phyloP scores from a whole-genome alignment of 139 green algal genomes.

The Coelastrella sp. region DNA sequence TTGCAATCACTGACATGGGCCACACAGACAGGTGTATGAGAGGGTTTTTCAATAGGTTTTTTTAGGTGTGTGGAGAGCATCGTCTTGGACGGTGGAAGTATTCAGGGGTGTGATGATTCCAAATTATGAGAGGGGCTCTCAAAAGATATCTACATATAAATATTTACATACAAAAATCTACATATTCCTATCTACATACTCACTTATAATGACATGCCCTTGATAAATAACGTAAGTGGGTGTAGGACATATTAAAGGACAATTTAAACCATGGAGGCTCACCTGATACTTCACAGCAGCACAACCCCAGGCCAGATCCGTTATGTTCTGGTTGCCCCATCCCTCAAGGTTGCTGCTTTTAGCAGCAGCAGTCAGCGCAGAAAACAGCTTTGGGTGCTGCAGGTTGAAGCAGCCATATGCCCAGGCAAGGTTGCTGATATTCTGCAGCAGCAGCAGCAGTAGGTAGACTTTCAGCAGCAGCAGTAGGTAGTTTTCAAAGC shows the following conservation, averaged over 20 bases:
- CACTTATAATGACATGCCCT: background rate
- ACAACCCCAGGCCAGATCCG: slow-evolving; percentile 43
- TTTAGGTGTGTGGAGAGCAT: too few species aligned
- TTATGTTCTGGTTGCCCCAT: slow-evolving; percentile 37
- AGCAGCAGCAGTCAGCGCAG: slow-evolving; percentile 1
- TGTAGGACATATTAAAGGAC: background rate
- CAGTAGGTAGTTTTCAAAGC: background rate
- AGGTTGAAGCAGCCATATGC: slow-evolving; percentile 2
- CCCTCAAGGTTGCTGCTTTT: slow-evolving; percentile 4
- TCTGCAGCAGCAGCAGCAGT: slow-evolving; percentile 28
- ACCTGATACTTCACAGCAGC: slow-evolving; percentile 9
- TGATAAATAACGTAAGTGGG: background rate
- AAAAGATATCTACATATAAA: too few species aligned
- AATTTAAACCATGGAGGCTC: background rate
- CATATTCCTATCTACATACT: background rate
- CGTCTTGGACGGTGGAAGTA: too few species aligned
- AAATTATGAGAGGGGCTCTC: too few species aligned
- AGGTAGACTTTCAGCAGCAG: background rate
- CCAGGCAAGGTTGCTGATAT: slow-evolving; percentile 32
- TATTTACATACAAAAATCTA: too few species aligned
- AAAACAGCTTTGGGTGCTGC: slow-evolving; percentile 7
- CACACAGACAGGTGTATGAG: too few species aligned
- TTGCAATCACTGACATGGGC: too few species aligned
- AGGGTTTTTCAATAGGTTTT: too few species aligned
- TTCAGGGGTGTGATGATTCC: too few species aligned